Base-by-base conservation (phyloP, 2,329 filamentous ascomycete genomes). In the Colletotrichum limetticola region DNA sequence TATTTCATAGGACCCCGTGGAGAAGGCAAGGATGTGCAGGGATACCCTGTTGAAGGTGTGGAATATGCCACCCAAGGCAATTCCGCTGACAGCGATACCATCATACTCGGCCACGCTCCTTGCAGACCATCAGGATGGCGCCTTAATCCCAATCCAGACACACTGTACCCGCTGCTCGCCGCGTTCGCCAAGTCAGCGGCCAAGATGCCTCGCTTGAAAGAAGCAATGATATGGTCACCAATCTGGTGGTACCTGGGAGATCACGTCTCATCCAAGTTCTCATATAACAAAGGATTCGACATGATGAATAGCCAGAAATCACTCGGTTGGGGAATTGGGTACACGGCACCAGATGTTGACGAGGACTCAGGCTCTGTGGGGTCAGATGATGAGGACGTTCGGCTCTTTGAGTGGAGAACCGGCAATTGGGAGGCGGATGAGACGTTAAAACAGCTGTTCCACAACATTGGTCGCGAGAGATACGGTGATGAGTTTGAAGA, bases 161-260 rank as follows among this genome's bases (percentile, higher is more conserved):
- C 49, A 2, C 28, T 64, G 8, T 24, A 52, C 16, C 52, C 59
- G 6, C 7, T 65, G 4, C 52, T 32, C 42, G 1, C 28, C 4
- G 66, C 49, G 8, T 69, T 30, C 22, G 66, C 59, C 35, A 64
- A 49, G 9, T 28, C 59, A 19, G 59, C 52, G 8, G 28, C 46
- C 3, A 53, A 37, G 19, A 69, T 69, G 66, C 59, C 59, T 24
- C 49, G 66, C 12, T n/a, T 69, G 24, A 64, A 26, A 30, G 52
- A 63, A n/a, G 66, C 52, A 8, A 56, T 69, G 14, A 57, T 69
- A 26, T 69, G 66, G 59, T 64, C 59, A 5, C 59, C 66, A 6
- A 64, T 64, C 12, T 53, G 62, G 52, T 65, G 62, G 62, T 57
- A 52, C 1, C 52, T 52, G 9, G 62, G 62, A 30, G 22, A 7